A percentile compares a stretch with the other conserved stretches of the same genome.
Conservation (phyloP, 768 basidiomycete genomes). For the Trametes villosa region DNA sequence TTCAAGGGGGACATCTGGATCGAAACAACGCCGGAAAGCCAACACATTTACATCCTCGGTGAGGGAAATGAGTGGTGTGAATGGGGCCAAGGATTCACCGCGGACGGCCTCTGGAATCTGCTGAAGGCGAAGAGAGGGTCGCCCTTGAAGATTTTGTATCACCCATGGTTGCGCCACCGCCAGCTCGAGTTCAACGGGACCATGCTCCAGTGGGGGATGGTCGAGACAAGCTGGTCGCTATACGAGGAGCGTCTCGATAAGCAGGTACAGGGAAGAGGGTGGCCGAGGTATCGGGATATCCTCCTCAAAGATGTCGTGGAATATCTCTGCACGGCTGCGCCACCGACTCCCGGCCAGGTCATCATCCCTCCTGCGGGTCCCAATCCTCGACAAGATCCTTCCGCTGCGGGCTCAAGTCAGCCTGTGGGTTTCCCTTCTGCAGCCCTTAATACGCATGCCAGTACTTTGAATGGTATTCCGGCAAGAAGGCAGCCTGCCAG, state of each 20-base stretch:
- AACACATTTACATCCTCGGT: not conserved
- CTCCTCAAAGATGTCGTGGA: not conserved
- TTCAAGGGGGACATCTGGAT: slow-evolving; percentile 5
- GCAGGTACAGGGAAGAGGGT: not conserved
- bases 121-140: not conserved
- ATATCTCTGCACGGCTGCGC: not conserved
- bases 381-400: no score
- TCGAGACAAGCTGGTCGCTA: not conserved
- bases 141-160: not conserved
- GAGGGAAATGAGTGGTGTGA: not conserved
- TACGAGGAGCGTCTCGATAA: not conserved
- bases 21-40: not conserved
- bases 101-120: no score
- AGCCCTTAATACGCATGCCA: no score
- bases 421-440: no score
- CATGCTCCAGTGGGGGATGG: not conserved
- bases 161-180: slow-evolving; percentile 4
- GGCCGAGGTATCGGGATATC: not conserved
- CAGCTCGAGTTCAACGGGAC: slow-evolving; percentile 1
- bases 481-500: no score
- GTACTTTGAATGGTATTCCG: no score
- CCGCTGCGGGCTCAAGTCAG: no score
- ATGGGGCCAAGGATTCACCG: not conserved
- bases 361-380: not conserved
- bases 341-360: not conserved